Conservation (phyloP, 768 basidiomycete genomes). For the Suillus placidus region DNA sequence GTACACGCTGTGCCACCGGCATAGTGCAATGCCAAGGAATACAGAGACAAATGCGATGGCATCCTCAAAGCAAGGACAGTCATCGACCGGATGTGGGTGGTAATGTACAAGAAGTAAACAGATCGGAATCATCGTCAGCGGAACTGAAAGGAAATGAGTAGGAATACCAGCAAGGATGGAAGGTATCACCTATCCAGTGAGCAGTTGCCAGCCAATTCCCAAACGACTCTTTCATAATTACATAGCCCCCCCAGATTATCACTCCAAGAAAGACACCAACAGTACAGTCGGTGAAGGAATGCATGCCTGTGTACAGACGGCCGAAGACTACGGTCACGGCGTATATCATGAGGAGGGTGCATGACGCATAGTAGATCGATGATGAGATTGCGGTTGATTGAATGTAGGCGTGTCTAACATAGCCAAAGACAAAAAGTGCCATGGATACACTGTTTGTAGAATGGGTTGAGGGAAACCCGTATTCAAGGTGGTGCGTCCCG, state of each 20-base stretch:
- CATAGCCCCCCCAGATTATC: slow-evolving; percentile 57
- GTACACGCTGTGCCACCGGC: slow-evolving; percentile 61
- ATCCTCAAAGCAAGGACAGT: slow-evolving; percentile 98
- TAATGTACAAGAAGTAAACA: slow-evolving; percentile 79
- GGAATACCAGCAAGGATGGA: slow-evolving; percentile 21
- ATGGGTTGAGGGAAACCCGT: slow-evolving; percentile 96
- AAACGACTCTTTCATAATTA: slow-evolving; percentile 38
- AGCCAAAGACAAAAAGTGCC: slow-evolving; percentile 74
- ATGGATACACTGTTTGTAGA: slow-evolving; percentile 90
- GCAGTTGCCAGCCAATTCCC: slow-evolving; percentile 44
- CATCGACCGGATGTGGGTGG: slow-evolving; percentile 93
- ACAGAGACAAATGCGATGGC: slow-evolving; percentile 93
- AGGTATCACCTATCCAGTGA: slow-evolving; percentile 38
- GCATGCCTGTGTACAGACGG: slow-evolving; percentile 86
- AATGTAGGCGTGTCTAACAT: slow-evolving; percentile 54
- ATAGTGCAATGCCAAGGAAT: slow-evolving; percentile 70
- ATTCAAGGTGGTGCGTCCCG: slow-evolving; percentile 82
- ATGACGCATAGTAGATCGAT: slow-evolving; percentile 44
- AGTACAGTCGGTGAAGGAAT: slow-evolving; percentile 76
- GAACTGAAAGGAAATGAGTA: slow-evolving; percentile 42
- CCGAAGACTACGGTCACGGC: slow-evolving; percentile 75
- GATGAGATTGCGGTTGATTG: slow-evolving; percentile 45
- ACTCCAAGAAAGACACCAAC: slow-evolving; percentile 68
- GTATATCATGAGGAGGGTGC: slow-evolving; percentile 56
- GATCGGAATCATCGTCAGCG: slow-evolving; percentile 59